These are phyloP conservation scores for Talaromyces sp. DNA, from an alignment of 2,329 filamentous ascomycete genomes.

Conservation along the genomic window DNA sequence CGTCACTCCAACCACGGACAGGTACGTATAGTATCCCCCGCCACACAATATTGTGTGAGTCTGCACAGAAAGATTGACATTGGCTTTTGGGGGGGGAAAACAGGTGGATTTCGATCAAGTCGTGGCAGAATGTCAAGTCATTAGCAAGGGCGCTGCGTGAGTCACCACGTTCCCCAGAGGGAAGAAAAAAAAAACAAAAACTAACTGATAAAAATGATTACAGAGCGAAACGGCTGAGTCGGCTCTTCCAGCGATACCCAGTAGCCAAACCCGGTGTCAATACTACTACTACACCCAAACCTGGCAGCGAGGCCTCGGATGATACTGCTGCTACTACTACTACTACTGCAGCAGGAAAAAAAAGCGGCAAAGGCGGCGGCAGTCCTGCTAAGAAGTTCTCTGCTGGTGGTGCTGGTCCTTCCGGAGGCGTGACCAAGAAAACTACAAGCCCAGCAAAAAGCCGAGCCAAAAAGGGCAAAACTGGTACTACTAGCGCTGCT, in stretches of 20 bases:
- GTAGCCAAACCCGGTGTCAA: background rate
- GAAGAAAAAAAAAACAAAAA: too few species aligned
- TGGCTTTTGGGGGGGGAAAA: too few species aligned
- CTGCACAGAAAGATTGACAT: too few species aligned
- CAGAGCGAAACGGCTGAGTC: conserved; percentile 6
- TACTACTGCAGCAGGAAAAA: background rate
- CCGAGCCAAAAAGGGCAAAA: background rate
- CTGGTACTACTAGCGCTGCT: background rate
- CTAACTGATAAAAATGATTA: background rate
- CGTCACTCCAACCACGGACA: conserved; percentile 2
- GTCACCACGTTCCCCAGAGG: too few species aligned
- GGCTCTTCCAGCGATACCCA: conserved; percentile 2
- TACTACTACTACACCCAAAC: background rate
- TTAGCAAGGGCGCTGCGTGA: conserved; percentile 10
- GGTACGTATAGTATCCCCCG: too few species aligned
- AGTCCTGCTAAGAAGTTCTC: background rate
- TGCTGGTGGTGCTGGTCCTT: too few species aligned
- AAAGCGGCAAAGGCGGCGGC: background rate
- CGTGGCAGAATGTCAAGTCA: background rate
- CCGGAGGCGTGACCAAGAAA: background rate
- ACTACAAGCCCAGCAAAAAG: background rate
- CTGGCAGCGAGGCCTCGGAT: background rate
- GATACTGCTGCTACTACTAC: background rate
- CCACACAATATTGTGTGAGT: too few species aligned
- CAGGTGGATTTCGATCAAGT: conserved; percentile 5